Evolutionary conservation across 2,329 filamentous ascomycete genomes (phyloP).

Genomic region (Diaporthe sp.): DNA sequence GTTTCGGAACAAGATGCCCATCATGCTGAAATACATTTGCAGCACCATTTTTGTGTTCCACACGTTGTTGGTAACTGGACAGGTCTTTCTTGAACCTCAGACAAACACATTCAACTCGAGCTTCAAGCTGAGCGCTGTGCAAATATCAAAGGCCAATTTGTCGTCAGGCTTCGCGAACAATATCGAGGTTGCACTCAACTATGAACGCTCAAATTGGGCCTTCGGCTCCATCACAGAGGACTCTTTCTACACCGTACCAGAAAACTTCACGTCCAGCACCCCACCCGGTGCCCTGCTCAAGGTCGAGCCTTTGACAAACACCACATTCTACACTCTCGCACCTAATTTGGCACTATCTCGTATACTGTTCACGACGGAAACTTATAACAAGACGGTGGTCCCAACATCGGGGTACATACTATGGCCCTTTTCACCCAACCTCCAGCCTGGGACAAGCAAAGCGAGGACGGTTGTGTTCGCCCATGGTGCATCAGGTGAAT

Average conservation of each 20-base stretch:
- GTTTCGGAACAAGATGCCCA: background rate
- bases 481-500: conserved; percentile 59
- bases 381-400: conserved; percentile 57
- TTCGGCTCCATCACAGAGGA: conserved; percentile 50
- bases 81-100: background rate
- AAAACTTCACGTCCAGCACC: conserved; percentile 35
- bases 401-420: conserved; percentile 64
- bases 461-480: conserved; percentile 55
- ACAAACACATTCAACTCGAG: conserved; percentile 46
- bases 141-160: conserved; percentile 45
- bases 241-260: conserved; percentile 54
- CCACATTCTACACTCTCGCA: conserved; percentile 54
- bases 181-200: conserved; percentile 44
- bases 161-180: conserved; percentile 38
- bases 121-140: conserved; percentile 44
- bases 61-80: background rate
- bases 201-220: conserved; percentile 50
- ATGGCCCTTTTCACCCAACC: conserved; percentile 57
- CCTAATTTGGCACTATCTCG: conserved; percentile 59
- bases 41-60: background rate
- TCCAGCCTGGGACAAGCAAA: conserved; percentile 27
- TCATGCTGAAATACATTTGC: background rate
- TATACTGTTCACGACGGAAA: conserved; percentile 60
- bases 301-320: conserved; percentile 54
- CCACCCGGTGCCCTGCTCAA: conserved; percentile 54